A percentile compares a stretch with the other conserved stretches of the same genome.
These are phyloP conservation scores for Alopecurus myosuroides DNA, from an alignment of 176 grass and related monocot genomes.

Conservation along the genomic window DNA sequence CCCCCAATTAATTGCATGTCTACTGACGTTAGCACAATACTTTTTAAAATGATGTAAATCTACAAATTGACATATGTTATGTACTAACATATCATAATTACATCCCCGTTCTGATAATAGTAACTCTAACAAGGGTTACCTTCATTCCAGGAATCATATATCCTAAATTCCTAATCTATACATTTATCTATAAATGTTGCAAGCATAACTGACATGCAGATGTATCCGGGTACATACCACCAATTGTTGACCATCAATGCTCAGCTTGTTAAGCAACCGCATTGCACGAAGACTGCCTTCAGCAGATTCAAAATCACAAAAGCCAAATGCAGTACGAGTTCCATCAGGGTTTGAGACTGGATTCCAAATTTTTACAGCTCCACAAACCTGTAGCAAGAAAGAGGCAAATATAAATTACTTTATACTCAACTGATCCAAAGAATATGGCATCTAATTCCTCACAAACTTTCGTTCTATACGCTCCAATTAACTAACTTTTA, in stretches of 20 bases:
- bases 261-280: conserved; percentile 70
- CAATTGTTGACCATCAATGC: conserved; percentile 78
- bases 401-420: not conserved
- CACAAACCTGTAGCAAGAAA: conserved; percentile 52
- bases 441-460: conserved; percentile 1
- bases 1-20: not conserved
- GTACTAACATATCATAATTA: not conserved
- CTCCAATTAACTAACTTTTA: not conserved
- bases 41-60: not conserved
- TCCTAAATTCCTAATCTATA: not conserved
- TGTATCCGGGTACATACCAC: conserved; percentile 44
- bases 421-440: not conserved
- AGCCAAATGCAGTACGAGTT: conserved; percentile 66
- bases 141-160: not conserved
- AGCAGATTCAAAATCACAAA: conserved; percentile 90
- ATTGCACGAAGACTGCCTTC: conserved; percentile 71
- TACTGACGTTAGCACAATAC: not conserved
- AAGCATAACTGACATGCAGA: conserved; percentile 5
- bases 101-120: not conserved
- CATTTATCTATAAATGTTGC: not conserved
- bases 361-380: conserved; percentile 81
- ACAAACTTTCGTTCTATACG: not conserved
- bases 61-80: not conserved
- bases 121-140: not conserved
- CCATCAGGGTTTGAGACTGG: conserved; percentile 70